These are phyloP conservation scores for Biscogniauxia sp. DNA, from an alignment of 2,329 filamentous ascomycete species.

Conservation along the genomic window DNA sequence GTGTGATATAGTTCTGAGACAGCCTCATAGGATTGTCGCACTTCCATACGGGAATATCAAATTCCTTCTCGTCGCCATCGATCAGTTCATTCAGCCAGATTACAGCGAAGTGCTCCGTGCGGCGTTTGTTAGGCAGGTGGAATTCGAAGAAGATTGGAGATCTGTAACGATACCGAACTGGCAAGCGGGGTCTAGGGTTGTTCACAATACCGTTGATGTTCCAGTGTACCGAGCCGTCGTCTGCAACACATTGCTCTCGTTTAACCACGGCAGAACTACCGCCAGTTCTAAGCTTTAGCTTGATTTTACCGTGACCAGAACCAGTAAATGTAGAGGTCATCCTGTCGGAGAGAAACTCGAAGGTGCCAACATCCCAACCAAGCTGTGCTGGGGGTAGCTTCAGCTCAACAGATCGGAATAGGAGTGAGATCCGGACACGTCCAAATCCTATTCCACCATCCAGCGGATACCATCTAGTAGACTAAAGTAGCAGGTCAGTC, in stretches of 20 bases:
- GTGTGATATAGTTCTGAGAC: slow-evolving; percentile 89
- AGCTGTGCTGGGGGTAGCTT: slow-evolving; percentile 80
- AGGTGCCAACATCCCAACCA: slow-evolving; percentile 94
- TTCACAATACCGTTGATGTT: slow-evolving; percentile 45
- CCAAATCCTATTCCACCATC: slow-evolving; percentile 93
- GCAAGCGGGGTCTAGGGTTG: slow-evolving; percentile 62
- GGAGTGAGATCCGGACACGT: slow-evolving; percentile 79
- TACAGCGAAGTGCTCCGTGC: slow-evolving; percentile 71
- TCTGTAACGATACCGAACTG: slow-evolving; percentile 86
- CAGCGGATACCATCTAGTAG: slow-evolving; percentile 88
- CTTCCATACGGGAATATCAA: slow-evolving; percentile 89
- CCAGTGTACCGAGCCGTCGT: slow-evolving; percentile 52
- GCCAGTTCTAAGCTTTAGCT: slow-evolving; percentile 78
- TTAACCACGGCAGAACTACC: slow-evolving; percentile 73
- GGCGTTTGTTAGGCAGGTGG: slow-evolving; percentile 65
- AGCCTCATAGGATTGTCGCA: slow-evolving; percentile 73
- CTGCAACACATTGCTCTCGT: slow-evolving; percentile 60
- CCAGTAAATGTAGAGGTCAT: slow-evolving; percentile 61
- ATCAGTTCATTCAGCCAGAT: slow-evolving; percentile 84
- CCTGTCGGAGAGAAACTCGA: slow-evolving; percentile 74
- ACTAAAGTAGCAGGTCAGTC: slow-evolving; percentile 26
- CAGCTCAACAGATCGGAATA: slow-evolving; percentile 88
- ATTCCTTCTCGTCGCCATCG: slow-evolving; percentile 73
- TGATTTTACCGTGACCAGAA: slow-evolving; percentile 62
- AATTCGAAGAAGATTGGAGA: slow-evolving; percentile 90